These are phyloP conservation scores for Closterium sp. DNA, from an alignment of 139 green algal species.

Conservation along the genomic window DNA sequence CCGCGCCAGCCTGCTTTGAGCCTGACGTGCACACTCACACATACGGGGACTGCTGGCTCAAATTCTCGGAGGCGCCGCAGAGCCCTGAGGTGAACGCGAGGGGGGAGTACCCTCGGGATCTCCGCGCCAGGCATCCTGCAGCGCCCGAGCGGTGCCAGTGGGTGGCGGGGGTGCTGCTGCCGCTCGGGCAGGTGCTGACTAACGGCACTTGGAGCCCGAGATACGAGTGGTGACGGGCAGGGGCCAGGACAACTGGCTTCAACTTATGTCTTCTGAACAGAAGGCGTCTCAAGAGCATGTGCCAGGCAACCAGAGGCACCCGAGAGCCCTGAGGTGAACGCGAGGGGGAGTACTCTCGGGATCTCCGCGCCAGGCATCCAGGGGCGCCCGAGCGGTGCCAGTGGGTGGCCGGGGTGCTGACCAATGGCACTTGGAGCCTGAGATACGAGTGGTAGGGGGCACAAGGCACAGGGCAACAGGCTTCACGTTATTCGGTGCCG, in stretches of 20 bases:
- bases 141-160: slow-evolving; percentile 57
- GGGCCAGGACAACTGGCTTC: too few species aligned
- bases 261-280: too few species aligned
- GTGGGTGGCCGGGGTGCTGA: slow-evolving; percentile 59
- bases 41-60: slow-evolving; percentile 86
- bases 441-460: slow-evolving; percentile 35
- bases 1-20: slow-evolving; percentile 71
- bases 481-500: too few species aligned
- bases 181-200: slow-evolving; percentile 53
- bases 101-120: slow-evolving; percentile 16
- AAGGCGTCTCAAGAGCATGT: too few species aligned
- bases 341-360: slow-evolving; percentile 30
- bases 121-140: slow-evolving; percentile 27
- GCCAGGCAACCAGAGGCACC: slow-evolving; percentile 56
- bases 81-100: slow-evolving; percentile 72
- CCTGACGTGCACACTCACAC: slow-evolving; percentile 78
- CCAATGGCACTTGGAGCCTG: slow-evolving; percentile 65
- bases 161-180: slow-evolving; percentile 68
- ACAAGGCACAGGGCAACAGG: too few species aligned
- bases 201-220: slow-evolving; percentile 67
- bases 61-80: slow-evolving; percentile 74
- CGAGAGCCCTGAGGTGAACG: slow-evolving; percentile 70
- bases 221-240: slow-evolving; percentile 39
- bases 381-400: slow-evolving; percentile 47
- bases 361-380: slow-evolving; percentile 35